Evolutionary conservation across 345 rosid species (phyloP), one percentile per base, ranked within the genome.

Genomic region (Salix purpurea): DNA sequence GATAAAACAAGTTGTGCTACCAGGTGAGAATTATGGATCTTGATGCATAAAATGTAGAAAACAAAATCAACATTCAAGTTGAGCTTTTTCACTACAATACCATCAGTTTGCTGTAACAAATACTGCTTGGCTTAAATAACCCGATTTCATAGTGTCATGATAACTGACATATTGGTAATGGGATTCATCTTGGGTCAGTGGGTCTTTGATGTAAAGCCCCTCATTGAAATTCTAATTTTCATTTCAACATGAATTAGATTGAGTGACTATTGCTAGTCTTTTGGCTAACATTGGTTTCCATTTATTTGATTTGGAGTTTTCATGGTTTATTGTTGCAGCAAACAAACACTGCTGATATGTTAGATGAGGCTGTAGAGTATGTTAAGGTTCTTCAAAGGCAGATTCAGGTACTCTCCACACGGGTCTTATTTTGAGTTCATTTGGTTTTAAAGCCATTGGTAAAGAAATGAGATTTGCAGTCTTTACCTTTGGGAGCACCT

Each of bases 301-400:
- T 6, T 39, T 34, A 30, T 58, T 78, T 54, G 54, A 69, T 46
- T 14, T 65, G 48, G 67, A 50, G 24, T 67, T 66, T 56, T 75
- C 54, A n/a, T 60, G 19, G 37, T 60, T 67, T 2, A 75, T 60
- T 9, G 69, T 72, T 78, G 83, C 91, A 93, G 97, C 97, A 93
- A 90, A 89, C 96, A 56, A 93, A 93, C 85, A 91, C 97, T 15
- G 93, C 97, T 6, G 97, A 93, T 74, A 93, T 93, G 97, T 76
- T 93, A 77, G 96, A 91, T 50, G 94, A 91, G 81, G 97, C 97
- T 5, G 88, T 91, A 67, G 91, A 88, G 80, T 93, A 90, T 23
- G 94, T 93, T 50, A 93, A 93, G 80, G 69, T 81, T 80, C 92
- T 93, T 79, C 93, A 90, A 77, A 90, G 62, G 77, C 96, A 93